Percentiles rank a stretch among this genome's conserved stretches.
These are phyloP conservation scores for Coemansia sp. DNA, from an alignment of 192 early-diverging fungal species.

Conservation along the genomic window DNA sequence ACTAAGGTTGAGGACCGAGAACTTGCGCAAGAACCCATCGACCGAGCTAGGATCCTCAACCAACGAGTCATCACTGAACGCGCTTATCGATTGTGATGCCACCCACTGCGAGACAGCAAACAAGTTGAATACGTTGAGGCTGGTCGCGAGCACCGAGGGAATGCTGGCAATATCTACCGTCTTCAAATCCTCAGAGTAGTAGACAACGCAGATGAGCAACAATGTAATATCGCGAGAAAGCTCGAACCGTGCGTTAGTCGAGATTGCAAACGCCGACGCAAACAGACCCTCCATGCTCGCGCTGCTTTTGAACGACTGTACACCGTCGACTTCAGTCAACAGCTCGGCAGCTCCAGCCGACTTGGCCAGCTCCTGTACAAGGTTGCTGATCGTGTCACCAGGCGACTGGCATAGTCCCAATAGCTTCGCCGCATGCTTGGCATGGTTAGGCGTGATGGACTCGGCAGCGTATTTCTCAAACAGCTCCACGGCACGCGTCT, in stretches of 20 bases:
- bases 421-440: constrained; percentile 18
- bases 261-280: constrained; percentile 31
- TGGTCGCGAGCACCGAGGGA: constrained; percentile 19
- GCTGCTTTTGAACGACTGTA: constrained; percentile 36
- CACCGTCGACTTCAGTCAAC: constrained; percentile 7
- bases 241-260: constrained; percentile 31
- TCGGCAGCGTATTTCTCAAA: constrained; percentile 33
- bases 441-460: constrained; percentile 15
- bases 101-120: constrained; percentile 46
- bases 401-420: constrained; percentile 31
- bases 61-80: constrained; percentile 8
- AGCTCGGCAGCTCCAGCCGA: constrained; percentile 6
- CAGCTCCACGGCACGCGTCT: constrained; percentile 44
- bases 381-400: constrained; percentile 21
- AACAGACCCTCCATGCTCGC: constrained; percentile 51
- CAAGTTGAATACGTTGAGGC: constrained; percentile 17
- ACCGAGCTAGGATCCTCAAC: constrained; percentile 15
- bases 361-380: constrained; percentile 31
- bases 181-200: constrained; percentile 19
- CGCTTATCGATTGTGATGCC: constrained; percentile 30
- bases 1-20: constrained; percentile 54
- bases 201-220: constrained; percentile 30
- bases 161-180: constrained; percentile 12
- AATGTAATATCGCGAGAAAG: constrained; percentile 34
- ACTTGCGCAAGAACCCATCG: constrained; percentile 49